Evolutionary conservation across 2,329 filamentous ascomycete species (phyloP).

Genomic region (Hymenoscyphus linearis): DNA sequence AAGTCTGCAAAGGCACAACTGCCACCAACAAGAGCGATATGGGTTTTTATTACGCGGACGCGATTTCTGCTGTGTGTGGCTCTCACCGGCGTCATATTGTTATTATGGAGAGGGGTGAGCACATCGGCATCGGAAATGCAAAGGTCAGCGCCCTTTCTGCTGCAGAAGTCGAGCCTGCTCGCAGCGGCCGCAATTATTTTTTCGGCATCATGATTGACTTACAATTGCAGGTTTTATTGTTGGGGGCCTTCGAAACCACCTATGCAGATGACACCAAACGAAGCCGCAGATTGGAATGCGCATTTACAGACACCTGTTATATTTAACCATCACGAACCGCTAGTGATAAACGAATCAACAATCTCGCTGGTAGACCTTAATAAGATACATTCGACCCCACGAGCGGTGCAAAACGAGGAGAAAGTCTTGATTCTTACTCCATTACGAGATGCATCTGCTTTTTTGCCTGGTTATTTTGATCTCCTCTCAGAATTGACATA

Average conservation of each 20-base stretch:
- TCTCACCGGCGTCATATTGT: conserved; percentile 62
- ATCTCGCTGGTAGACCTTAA: conserved; percentile 84
- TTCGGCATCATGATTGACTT: conserved; percentile 14
- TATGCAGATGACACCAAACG: conserved; percentile 89
- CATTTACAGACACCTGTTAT: conserved; percentile 89
- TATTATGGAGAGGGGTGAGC: conserved; percentile 85
- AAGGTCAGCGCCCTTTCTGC: conserved; percentile 51
- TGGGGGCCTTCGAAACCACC: conserved; percentile 94
- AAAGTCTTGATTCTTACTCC: conserved; percentile 88
- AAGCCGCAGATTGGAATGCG: conserved; percentile 82
- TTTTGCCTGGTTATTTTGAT: conserved; percentile 88
- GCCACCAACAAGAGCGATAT: conserved; percentile 68
- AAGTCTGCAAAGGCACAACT: conserved; percentile 79
- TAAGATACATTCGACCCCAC: conserved; percentile 70
- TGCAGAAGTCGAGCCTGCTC: conserved; percentile 5
- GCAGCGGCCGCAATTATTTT: conserved; percentile 1
- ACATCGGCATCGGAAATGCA: conserved; percentile 82
- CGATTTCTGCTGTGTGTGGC: conserved; percentile 72
- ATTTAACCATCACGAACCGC: conserved; percentile 89
- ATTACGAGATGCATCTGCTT: conserved; percentile 78
- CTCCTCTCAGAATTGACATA: conserved; percentile 86
- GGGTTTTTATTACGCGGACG: conserved; percentile 67
- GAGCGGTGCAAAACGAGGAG: conserved; percentile 76
- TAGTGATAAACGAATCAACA: conserved; percentile 74
- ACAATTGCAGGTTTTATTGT: conserved; percentile 76